Evolutionary conservation across 1,284 basidiomycete species (phyloP).

Genomic region (Cutaneotrichosporon curvatum): DNA sequence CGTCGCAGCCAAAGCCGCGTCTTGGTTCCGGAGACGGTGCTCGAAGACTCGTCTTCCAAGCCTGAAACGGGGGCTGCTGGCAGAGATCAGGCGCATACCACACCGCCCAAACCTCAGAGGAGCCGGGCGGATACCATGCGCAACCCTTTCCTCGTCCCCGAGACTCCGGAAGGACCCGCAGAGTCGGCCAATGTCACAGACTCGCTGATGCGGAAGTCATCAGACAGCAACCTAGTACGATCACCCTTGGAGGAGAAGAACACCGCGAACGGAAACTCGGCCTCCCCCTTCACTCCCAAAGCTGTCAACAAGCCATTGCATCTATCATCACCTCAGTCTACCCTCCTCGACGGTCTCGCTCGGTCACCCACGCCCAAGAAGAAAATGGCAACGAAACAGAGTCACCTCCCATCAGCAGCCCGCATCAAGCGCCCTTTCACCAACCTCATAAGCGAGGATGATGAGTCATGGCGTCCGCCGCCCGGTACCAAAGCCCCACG

Average conservation of each 20-base stretch:
- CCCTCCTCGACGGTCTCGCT: conserved; percentile 1
- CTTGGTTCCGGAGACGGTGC: no score
- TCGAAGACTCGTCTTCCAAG: no score
- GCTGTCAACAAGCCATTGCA: no score
- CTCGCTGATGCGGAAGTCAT: no score
- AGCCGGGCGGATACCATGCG: no score
- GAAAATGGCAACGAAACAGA: not conserved
- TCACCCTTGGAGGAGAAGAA: not conserved
- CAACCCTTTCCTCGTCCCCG: no score
- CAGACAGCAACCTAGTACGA: not conserved
- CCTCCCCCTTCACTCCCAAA: not conserved
- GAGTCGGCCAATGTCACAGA: no score
- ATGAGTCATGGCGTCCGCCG: conserved; percentile 11
- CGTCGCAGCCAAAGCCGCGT: no score
- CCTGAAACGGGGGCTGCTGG: no score
- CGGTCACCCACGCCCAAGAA: conserved; percentile 2
- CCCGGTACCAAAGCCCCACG: not conserved
- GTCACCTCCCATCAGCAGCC: not conserved
- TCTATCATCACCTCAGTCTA: not conserved
- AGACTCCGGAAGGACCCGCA: no score
- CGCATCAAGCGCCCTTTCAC: not conserved
- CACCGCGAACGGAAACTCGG: not conserved
- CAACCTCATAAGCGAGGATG: conserved; percentile 1
- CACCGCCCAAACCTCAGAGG: no score
- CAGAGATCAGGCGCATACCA: no score